These are phyloP conservation scores for Diaporthe sp. DNA, from an alignment of 2,329 filamentous ascomycete species.

Conservation along the genomic window DNA sequence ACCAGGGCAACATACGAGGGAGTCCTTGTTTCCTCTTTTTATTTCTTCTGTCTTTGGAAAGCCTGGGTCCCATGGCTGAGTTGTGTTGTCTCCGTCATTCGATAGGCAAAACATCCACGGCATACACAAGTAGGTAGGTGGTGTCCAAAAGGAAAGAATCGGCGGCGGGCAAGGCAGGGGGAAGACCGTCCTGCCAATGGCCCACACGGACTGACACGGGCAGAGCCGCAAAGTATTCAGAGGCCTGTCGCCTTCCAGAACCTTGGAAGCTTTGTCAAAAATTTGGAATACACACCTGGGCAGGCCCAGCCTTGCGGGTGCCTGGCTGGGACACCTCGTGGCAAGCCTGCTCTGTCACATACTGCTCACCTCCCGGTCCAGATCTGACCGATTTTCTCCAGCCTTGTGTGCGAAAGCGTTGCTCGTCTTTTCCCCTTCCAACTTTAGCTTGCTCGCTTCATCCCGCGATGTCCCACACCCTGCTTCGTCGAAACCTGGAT, in stretches of 20 bases:
- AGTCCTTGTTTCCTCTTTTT: background rate
- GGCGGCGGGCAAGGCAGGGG: background rate
- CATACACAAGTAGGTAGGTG: no score
- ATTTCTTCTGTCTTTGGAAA: background rate
- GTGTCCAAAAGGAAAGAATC: background rate
- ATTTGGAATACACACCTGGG: slow-evolving; percentile 3
- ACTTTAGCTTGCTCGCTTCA: background rate
- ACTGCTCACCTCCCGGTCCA: background rate
- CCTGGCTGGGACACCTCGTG: slow-evolving; percentile 9
- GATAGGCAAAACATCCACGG: background rate
- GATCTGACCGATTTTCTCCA: background rate
- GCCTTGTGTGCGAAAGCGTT: background rate
- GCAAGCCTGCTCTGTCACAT: slow-evolving; percentile 14
- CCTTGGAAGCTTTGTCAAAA: background rate
- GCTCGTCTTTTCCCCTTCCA: no score
- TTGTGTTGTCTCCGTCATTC: background rate
- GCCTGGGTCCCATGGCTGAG: background rate
- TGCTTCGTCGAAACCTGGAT: background rate
- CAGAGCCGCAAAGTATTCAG: background rate
- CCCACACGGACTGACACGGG: background rate
- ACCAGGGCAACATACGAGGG: no score
- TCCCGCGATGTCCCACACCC: background rate
- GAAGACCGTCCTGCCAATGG: background rate
- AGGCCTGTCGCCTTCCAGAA: background rate
- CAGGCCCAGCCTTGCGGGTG: slow-evolving; percentile 19